Evolutionary conservation across 768 basidiomycete species (phyloP).

Genomic region (Russula olivacea): DNA sequence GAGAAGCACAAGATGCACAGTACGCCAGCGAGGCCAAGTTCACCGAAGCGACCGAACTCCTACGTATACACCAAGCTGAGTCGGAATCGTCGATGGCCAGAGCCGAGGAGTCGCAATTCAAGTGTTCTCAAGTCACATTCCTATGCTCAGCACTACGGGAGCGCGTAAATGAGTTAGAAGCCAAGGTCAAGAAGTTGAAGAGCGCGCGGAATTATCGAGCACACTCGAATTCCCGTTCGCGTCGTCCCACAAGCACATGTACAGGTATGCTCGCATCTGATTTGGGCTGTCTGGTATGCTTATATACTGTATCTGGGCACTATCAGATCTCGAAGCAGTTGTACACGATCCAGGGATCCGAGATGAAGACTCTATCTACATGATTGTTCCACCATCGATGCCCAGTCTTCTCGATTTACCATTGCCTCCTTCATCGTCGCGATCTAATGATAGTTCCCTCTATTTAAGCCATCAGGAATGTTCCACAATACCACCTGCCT

Average conservation of each 20-base stretch:
- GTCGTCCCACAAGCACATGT: not conserved
- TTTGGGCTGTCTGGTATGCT: not conserved
- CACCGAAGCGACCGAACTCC: not conserved
- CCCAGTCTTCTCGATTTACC: not conserved
- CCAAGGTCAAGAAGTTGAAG: slow-evolving; percentile 1
- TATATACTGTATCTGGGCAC: not conserved
- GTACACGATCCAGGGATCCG: not conserved
- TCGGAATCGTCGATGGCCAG: not conserved
- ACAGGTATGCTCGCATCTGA: not conserved
- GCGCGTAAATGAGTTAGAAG: slow-evolving; percentile 5
- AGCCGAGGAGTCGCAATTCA: not conserved
- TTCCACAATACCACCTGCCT: not conserved
- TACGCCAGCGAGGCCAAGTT: not conserved
- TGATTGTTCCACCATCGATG: not conserved
- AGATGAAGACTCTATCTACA: not conserved
- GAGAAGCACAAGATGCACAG: slow-evolving; percentile 1
- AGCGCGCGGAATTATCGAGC: not conserved
- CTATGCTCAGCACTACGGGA: slow-evolving; percentile 2
- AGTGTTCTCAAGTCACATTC: not conserved
- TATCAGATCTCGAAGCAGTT: not conserved
- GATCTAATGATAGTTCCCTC: not conserved
- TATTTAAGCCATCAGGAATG: not conserved
- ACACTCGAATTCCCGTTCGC: not conserved
- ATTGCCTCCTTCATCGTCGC: not conserved
- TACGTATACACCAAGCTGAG: not conserved